Conservation (phyloP, 192 early-diverging fungal species). For the Gonapodya prolifera region DNA sequence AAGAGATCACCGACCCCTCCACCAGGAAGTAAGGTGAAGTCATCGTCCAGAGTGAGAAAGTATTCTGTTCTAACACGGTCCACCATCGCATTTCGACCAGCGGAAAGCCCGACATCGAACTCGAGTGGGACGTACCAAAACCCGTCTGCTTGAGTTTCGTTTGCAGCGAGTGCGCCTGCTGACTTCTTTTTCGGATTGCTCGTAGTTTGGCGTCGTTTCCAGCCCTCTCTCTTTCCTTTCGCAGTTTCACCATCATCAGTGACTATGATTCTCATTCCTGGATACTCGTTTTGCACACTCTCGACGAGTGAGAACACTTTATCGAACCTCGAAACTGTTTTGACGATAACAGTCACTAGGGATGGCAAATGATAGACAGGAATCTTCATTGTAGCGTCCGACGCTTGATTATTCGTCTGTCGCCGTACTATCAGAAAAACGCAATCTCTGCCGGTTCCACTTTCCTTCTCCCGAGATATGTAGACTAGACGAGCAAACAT, state of each 20-base stretch:
- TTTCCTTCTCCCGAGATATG: neutral
- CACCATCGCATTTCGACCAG: conserved; percentile 21
- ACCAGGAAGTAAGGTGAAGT: conserved; percentile 13
- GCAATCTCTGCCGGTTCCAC: neutral
- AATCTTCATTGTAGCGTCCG: neutral
- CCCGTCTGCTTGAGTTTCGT: neutral
- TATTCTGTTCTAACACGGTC: conserved; percentile 16
- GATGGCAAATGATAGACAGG: conserved; percentile 17
- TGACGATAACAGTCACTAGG: conserved; percentile 20
- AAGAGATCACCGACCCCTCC: conserved; percentile 10
- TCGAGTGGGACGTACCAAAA: conserved; percentile 20
- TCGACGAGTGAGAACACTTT: conserved; percentile 20
- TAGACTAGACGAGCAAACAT: neutral
- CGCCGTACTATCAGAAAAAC: neutral
- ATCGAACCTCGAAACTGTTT: conserved; percentile 14
- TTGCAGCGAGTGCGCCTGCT: neutral
- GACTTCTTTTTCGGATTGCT: neutral
- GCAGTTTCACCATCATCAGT: conserved; percentile 11
- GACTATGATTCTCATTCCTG: conserved; percentile 20
- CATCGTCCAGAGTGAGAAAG: conserved; percentile 20
- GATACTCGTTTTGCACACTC: conserved; percentile 10
- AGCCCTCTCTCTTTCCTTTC: conserved; percentile 11
- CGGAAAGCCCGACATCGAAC: conserved; percentile 21
- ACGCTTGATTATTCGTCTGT: neutral
- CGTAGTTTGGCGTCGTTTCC: neutral